phyloP scores from a whole-genome alignment of 2,329 filamentous ascomycete genomes.

The Penicillium sp. region DNA sequence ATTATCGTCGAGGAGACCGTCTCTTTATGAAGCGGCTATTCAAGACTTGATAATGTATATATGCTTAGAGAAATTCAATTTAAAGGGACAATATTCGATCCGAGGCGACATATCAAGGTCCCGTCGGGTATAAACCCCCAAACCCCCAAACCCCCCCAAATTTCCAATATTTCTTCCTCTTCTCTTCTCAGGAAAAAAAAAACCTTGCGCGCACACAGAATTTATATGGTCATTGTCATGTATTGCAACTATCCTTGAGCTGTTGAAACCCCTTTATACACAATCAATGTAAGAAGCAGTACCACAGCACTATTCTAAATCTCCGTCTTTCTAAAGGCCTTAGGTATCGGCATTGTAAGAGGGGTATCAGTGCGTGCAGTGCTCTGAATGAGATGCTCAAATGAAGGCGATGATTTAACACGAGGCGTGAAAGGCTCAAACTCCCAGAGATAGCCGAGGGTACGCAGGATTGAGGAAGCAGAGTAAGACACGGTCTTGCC shows the following conservation, averaged over 20 bases:
- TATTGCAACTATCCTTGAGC: not conserved
- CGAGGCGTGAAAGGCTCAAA: constrained; percentile 33
- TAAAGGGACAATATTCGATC: too few relatives aligned
- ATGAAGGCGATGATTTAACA: constrained; percentile 27
- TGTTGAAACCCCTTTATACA: not conserved
- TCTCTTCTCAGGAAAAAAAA: too few relatives aligned
- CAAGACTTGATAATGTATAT: too few relatives aligned
- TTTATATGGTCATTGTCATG: not conserved
- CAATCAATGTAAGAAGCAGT: not conserved
- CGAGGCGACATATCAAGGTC: too few relatives aligned
- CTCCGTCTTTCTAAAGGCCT: constrained; percentile 11
- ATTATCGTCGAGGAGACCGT: too few relatives aligned
- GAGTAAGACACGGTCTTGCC: constrained; percentile 29
- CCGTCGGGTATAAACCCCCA: too few relatives aligned
- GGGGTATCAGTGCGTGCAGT: constrained; percentile 24
- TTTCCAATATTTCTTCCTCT: too few relatives aligned
- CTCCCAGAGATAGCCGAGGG: constrained; percentile 37
- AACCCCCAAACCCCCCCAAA: too few relatives aligned
- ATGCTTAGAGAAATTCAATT: too few relatives aligned
- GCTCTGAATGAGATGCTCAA: constrained; percentile 29
- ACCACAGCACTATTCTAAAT: not conserved
- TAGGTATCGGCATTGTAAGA: constrained; percentile 18
- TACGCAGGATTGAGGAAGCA: constrained; percentile 29
- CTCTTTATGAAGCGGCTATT: too few relatives aligned
- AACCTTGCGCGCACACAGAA: too few relatives aligned